Conservation (phyloP, 352 stramenopile genomes). For the Pythium guiyangense region DNA sequence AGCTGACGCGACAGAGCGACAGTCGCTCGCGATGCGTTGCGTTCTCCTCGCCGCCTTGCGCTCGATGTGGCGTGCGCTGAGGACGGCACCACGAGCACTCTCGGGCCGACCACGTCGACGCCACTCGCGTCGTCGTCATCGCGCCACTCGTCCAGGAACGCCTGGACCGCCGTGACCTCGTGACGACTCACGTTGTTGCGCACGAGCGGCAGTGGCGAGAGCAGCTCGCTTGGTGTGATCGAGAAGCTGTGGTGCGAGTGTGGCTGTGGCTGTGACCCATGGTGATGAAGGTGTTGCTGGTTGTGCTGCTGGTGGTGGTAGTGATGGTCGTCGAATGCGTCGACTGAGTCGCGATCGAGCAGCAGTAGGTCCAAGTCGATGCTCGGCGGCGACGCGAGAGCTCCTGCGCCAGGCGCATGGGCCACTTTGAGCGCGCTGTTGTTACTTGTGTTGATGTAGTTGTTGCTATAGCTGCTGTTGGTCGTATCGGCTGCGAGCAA, state of each 20-base stretch:
- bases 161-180: constrained; percentile 5
- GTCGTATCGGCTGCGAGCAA: neutral
- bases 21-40: too few relatives aligned
- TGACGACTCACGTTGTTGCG: neutral
- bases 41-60: too few relatives aligned
- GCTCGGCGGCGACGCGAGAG: neutral
- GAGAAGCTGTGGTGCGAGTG: neutral
- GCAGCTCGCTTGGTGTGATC: neutral
- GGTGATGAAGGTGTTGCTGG: neutral
- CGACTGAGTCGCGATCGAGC: constrained; percentile 9
- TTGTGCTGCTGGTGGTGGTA: neutral
- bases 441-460: too few relatives aligned
- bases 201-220: neutral
- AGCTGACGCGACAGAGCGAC: too few relatives aligned
- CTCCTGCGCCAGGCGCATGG: too few relatives aligned
- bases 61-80: neutral
- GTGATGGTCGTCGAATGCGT: neutral
- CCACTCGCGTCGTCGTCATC: constrained; percentile 1
- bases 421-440: too few relatives aligned
- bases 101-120: too few relatives aligned
- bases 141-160: constrained; percentile 7
- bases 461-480: neutral
- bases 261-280: too few relatives aligned
- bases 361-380: constrained; percentile 10
- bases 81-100: neutral